Conservation (phyloP, 2,329 filamentous ascomycete species). For the Diaporthe ilicicola region DNA sequence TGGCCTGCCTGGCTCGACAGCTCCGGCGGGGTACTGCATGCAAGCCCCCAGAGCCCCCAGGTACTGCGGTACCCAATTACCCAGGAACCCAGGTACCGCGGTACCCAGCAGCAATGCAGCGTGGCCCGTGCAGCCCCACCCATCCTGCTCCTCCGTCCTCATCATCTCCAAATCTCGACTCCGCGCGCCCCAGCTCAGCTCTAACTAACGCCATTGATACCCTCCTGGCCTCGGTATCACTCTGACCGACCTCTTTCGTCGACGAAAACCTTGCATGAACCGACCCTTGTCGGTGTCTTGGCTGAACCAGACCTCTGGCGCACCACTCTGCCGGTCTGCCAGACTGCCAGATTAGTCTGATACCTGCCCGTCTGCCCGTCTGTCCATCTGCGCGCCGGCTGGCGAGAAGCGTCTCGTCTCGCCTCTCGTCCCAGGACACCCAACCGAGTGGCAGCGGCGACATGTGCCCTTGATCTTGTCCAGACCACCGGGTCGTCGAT, state of each 20-base stretch:
- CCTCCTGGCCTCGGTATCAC: background rate
- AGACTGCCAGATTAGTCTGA: background rate
- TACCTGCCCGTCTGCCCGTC: slow-evolving; percentile 7
- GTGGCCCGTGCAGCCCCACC: background rate
- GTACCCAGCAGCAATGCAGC: background rate
- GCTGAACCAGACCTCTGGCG: slow-evolving; percentile 13
- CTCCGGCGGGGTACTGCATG: slow-evolving; percentile 21
- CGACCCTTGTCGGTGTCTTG: slow-evolving; percentile 8
- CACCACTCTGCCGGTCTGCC: background rate
- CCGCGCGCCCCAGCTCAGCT: background rate
- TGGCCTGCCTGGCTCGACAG: background rate
- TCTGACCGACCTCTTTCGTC: slow-evolving; percentile 1
- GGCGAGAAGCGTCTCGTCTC: background rate
- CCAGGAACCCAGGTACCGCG: background rate
- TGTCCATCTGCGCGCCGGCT: background rate
- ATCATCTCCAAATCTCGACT: background rate
- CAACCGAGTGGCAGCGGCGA: background rate
- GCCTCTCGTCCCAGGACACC: background rate
- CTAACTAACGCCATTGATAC: background rate
- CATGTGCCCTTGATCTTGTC: background rate
- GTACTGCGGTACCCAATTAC: background rate
- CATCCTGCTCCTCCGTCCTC: background rate
- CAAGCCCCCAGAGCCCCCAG: background rate
- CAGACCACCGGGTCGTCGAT: slow-evolving; percentile 8
- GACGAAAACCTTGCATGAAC: slow-evolving; percentile 20